Base-by-base conservation (phyloP, 1,284 basidiomycete species). In the Ceratobasidium sp. region DNA sequence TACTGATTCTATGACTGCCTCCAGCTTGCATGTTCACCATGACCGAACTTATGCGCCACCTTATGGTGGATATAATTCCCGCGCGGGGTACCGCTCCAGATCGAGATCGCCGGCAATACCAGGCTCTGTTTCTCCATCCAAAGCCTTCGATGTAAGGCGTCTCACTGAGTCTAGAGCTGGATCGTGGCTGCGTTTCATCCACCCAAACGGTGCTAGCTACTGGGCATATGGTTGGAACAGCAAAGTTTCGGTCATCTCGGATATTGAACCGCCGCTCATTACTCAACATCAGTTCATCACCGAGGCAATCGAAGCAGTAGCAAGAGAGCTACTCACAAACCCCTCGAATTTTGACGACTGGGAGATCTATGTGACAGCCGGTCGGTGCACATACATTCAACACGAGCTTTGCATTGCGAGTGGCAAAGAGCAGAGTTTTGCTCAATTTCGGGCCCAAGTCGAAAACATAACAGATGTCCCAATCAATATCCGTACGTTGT, bases 171-270 rank as follows among this genome's bases (percentile, higher is more conserved):
- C 66, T 2, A 12, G 26, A 33, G 2, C 46, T 18, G 28, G 53
- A 2, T 26, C 51, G 33, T 68, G 66, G 49, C 10, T 20, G 3
- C 7, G 12, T 3, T 68, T 28, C 13, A 51, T 68, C 39, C 66
- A 68, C 26, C 66, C 66, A 33, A 51, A 68, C 26, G 66, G 66
- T 10, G 51, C 66, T 12, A 51, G 26, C 18, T 68, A 68, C 26
- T 68, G 66, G 66, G n/a, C 13, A 7, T 49, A 49, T 49, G 23
- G 3, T 44, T 44, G 42, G 42, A 18, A 18, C n/a, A 28, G 23
- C 15, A 12, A 10, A n/a, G 26, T 39, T 20, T 12, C 1, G 23
- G 46, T 68, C 13, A 26, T 68, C 33, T 68, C 66, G 33, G 66
- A 68, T 28, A 20, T 53, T 23, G 49, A 68, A 53, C 66, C 66